Evolutionary conservation across 768 basidiomycete species (phyloP).

Genomic region (Lyophyllum atratum): DNA sequence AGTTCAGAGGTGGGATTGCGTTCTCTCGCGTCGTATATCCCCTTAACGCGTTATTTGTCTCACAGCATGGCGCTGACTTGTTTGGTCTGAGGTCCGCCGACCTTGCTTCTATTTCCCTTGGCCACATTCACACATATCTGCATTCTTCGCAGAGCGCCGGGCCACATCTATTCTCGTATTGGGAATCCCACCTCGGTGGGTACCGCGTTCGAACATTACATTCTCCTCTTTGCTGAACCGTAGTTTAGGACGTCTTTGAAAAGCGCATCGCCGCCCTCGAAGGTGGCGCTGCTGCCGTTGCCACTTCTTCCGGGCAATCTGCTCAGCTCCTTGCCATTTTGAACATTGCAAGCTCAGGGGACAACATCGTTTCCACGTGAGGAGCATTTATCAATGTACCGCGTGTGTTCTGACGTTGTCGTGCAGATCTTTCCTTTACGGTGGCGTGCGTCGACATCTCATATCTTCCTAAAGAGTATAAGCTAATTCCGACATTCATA

Average conservation of each 20-base stretch:
- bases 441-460: conserved; percentile 41
- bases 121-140: not conserved
- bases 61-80: conserved; percentile 71
- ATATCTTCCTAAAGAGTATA: not conserved
- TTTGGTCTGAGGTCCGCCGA: conserved; percentile 61
- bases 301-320: conserved; percentile 72
- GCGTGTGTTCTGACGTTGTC: not conserved
- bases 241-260: conserved; percentile 70
- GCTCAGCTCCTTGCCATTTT: conserved; percentile 77
- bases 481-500: not conserved
- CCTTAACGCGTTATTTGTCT: not conserved
- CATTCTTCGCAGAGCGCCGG: conserved; percentile 41
- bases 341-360: conserved; percentile 61
- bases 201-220: conserved; percentile 2
- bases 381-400: conserved; percentile 19
- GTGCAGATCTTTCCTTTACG: conserved; percentile 63
- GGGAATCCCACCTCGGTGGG: conserved; percentile 67
- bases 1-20: conserved; percentile 53
- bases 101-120: not conserved
- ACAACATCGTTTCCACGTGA: conserved; percentile 79
- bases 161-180: conserved; percentile 71
- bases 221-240: not conserved
- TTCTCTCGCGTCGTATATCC: not conserved
- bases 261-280: conserved; percentile 78
- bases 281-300: conserved; percentile 77